Evolutionary conservation across 1,284 basidiomycete species (phyloP), one percentile per base, ranked within the genome.

Genomic region (Malassezia globosa): DNA sequence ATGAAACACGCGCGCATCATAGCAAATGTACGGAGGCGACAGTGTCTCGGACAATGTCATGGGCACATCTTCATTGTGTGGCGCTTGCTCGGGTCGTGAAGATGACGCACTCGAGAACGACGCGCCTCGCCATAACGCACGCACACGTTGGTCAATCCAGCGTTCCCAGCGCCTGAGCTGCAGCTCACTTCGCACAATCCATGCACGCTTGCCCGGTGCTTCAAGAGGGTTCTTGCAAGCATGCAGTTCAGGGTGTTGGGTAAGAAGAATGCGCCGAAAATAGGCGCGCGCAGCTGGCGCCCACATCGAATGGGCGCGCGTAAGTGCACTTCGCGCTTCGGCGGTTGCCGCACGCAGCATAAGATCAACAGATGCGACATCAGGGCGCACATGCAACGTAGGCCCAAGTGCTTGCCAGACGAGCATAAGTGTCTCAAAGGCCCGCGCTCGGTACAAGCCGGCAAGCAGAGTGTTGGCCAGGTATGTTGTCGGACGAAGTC

Each of bases 181-280:
- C 25, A 48, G 41, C 46, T 53, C 51, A 29, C 51, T 27, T 13
- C 51, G 45, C 40, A 53, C 21, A 8, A 53, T 33, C 51, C 51
- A 53, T 35, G 26, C 37, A 5, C 24, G 38, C 21, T 18, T 22
- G 21, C 41, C 29, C 23, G 38, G 19, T n/a, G 21, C 24, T 26
- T 47, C 46, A 7, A 51, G 35, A 10, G 45, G 33, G 21, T 38
- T 48, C 26, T 21, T 11, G 11, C 36, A 45, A 16, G n/a, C 4
- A 7, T 27, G 37, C 13, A 48, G 41, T 36, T 44, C 51, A 11
- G 46, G 41, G 31, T 48, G 42, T 42, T 54, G 46, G 16, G 23
- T n/a, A 11, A 26, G 22, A 11, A 48, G 39, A 23, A 25, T 23
- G 36, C 44, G 44, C 16, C 33, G 33, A 21, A 51, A 36, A n/a